These are phyloP conservation scores for Apophysomyces variabilis DNA, from an alignment of 371 early-diverging fungal species.

Conservation along the genomic window DNA sequence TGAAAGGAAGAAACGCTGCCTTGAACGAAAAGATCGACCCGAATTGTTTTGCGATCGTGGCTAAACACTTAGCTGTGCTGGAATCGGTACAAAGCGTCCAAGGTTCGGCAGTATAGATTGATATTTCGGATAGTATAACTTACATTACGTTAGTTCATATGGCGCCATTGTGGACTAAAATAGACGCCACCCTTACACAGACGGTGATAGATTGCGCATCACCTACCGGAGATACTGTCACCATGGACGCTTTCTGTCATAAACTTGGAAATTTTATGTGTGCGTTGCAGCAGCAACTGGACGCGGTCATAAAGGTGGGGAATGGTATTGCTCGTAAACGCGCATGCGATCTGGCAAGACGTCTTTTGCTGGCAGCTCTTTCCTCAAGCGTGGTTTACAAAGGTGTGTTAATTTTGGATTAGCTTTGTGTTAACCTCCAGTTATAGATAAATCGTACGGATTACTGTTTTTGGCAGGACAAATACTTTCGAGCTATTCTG, in stretches of 20 bases:
- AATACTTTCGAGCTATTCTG: conserved; percentile 17
- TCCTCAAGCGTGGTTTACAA: conserved; percentile 40
- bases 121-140: neutral
- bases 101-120: conserved; percentile 12
- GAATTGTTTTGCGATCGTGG: conserved; percentile 26
- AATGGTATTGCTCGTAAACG: neutral
- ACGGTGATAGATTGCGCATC: conserved; percentile 35
- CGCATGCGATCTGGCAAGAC: conserved; percentile 24
- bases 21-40: conserved; percentile 31
- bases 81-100: conserved; percentile 27
- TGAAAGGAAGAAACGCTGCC: conserved; percentile 19
- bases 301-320: neutral
- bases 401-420: neutral
- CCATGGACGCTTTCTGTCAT: conserved; percentile 34
- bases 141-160: conserved; percentile 5
- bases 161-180: conserved; percentile 23
- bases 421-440: too few relatives aligned
- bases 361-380: conserved; percentile 30
- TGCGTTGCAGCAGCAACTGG: conserved; percentile 20
- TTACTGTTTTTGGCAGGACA: conserved; percentile 27
- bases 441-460: conserved; percentile 16
- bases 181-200: conserved; percentile 31
- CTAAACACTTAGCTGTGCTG: conserved; percentile 33
- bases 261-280: conserved; percentile 27
- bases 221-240: conserved; percentile 8